These are phyloP conservation scores for Monosporozyma aerobia DNA, from an alignment of 805 yeast genomes.

Conservation along the genomic window DNA sequence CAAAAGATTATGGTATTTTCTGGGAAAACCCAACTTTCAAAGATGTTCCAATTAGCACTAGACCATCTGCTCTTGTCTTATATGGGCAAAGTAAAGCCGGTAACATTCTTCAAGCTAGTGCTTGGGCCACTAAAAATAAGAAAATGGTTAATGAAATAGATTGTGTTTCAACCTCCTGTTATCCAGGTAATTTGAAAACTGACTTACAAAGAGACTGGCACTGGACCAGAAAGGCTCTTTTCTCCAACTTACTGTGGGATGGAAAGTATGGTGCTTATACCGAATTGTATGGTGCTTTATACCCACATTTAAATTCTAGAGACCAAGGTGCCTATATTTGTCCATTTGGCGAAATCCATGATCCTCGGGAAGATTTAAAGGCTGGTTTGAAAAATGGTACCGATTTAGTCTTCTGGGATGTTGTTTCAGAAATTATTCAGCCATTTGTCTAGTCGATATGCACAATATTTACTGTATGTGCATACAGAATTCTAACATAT, in stretches of 20 bases:
- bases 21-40: slow-evolving; percentile 24
- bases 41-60: slow-evolving; percentile 11
- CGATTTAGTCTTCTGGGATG: slow-evolving; percentile 23
- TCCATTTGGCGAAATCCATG: slow-evolving; percentile 30
- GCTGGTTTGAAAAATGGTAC: slow-evolving; percentile 22
- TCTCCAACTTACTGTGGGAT: slow-evolving; percentile 6
- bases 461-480: not conserved
- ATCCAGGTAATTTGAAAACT: slow-evolving; percentile 32
- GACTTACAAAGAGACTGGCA: slow-evolving; percentile 26
- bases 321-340: slow-evolving; percentile 30
- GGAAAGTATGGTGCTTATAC: slow-evolving; percentile 32
- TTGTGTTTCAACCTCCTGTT: slow-evolving; percentile 28
- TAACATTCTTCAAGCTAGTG: slow-evolving; percentile 28
- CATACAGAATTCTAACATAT: not conserved
- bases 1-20: slow-evolving; percentile 27
- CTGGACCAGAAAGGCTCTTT: slow-evolving; percentile 5
- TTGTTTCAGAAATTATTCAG: slow-evolving; percentile 11
- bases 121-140: slow-evolving; percentile 28
- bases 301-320: slow-evolving; percentile 25
- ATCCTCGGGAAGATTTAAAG: slow-evolving; percentile 23
- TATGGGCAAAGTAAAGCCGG: slow-evolving; percentile 37
- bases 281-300: slow-evolving; percentile 32
- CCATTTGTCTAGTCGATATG: not conserved
- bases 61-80: slow-evolving; percentile 13
- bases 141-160: slow-evolving; percentile 19